A percentile compares a stretch with the other conserved stretches of the same genome.
Evolutionary conservation across 768 basidiomycete genomes (phyloP).

Genomic region (Podaxis mareebaensis): DNA sequence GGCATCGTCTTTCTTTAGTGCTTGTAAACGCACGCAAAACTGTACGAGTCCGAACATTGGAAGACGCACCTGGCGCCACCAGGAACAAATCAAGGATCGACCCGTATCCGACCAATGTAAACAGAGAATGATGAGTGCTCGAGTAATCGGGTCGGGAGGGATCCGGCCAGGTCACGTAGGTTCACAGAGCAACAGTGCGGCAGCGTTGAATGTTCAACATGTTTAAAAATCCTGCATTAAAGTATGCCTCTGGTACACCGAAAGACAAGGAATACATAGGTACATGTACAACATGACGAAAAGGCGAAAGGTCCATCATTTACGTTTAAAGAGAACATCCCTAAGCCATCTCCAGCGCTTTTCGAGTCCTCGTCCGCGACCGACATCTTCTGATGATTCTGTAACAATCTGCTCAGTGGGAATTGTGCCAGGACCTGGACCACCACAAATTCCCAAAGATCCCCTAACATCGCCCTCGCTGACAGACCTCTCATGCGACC

Average conservation of each 20-base stretch:
- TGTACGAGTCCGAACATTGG: background rate
- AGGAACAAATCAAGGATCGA: background rate
- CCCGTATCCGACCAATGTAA: no score
- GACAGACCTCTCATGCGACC: slow-evolving; percentile 41
- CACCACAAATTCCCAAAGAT: background rate
- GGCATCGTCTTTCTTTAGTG: background rate
- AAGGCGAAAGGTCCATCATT: background rate
- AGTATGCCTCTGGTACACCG: background rate
- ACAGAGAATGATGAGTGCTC: background rate
- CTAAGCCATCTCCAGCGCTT: slow-evolving; percentile 32
- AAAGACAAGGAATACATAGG: background rate
- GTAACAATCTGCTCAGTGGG: background rate
- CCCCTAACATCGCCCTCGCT: slow-evolving; percentile 49
- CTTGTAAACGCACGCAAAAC: background rate
- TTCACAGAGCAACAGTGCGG: no score
- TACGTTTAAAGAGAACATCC: slow-evolving; percentile 15
- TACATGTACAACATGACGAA: background rate
- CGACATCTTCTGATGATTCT: background rate
- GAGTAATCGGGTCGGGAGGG: no score
- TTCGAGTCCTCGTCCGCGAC: background rate
- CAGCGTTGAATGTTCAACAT: background rate
- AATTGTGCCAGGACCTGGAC: background rate
- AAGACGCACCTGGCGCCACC: background rate
- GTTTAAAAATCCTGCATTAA: background rate
- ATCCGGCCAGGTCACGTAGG: no score